Base-by-base conservation (phyloP, 2,329 filamentous ascomycete genomes). In the Talaromyces sp. region DNA sequence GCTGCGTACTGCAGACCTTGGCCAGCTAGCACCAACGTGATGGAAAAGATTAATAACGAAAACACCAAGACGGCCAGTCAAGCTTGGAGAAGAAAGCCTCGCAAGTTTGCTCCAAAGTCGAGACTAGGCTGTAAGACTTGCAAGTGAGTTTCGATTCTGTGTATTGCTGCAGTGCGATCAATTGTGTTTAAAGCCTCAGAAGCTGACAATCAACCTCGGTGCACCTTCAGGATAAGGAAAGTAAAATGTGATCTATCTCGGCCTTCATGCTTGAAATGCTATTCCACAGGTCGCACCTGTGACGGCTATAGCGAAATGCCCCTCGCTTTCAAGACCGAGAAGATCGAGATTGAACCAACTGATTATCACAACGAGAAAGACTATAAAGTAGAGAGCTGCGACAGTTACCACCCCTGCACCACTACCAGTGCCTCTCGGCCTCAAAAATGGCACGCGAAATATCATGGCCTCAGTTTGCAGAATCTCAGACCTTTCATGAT, bases 41-140 rank as follows among this genome's bases (percentile, higher is more conserved):
- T 54, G 29, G 35, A 54, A 14, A 10, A 17, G n/a, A 35, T 24
- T 11, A 54, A 54, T 9, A 32, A 54, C 29, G 52, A 54, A 9
- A 35, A 14, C 14, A 32, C 29, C 62, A 70, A 67, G 60, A 55
- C 35, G 24, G 63, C 53, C 58, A 74, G 65, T 61, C 69, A 74
- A 61, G 69, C 70, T 43, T 76, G 73, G 74, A 75, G 74, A 65
- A 76, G 63, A 63, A 72, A 66, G 59, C 73, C 32, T 35, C 75
- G 74, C 51, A 72, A 70, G 46, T 76, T 71, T 35, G 72, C 75
- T 58, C 72, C 74, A 63, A 77, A 76, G 67, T 77, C 74, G 63
- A 72, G 69, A 66, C 65, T 72, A 14, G 74, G 74, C 54, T 77
- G 74, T 64, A 75, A 73, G 64, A 77, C 74, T 49, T 77, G 74